Evolutionary conservation across 208 protist species (phyloP), one percentile per base, ranked within the genome.

Genomic region (Leishmania martiniquensis): DNA sequence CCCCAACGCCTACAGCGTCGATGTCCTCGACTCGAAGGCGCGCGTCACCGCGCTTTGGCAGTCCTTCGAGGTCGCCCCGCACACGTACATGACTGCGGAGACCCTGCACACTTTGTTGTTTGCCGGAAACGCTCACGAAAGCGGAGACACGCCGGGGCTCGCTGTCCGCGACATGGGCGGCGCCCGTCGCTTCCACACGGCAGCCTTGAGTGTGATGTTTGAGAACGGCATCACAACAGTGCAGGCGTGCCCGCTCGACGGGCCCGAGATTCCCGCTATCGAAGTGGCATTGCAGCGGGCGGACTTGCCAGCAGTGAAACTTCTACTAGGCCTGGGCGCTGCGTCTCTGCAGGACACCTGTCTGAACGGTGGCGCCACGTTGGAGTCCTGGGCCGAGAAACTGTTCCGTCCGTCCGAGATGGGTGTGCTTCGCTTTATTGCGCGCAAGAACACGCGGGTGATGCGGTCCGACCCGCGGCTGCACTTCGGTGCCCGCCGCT

Each of bases 41-140:
- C 85, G 86, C 47, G 87, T 96, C 42, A 75, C 66, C 32, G 69
- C 86, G 5, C 67, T 88, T 51, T 90, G 93, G 80, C 65, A 80
- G 51, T 70, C 89, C 32, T 86, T 96, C 12, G 75, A 80, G 7
- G 88, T 94, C 70, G 57, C 69, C 25, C 82, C 86, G 22, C 62
- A 83, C 13, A 93, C 86, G 5, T 92, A 91, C 85, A 65, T 88
- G 37, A 94, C 84, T 4, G 78, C 90, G 1, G 87, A 93, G 69
- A 92, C 89, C 29, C 86, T 96, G 17, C 75, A 86, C 76, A 34
- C 74, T 2, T 67, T 95, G 3, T 72, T 96, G 1, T 95, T 96
- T 79, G 78, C 63, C 25, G 2, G 5, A 12, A 29, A 37, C 13
- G 15, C 47, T 57, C 68, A 42, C 42, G 62, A 45, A 42, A 13